Base-by-base conservation (phyloP, 2,329 filamentous ascomycete genomes). In the Trichothecium sympodiale region DNA sequence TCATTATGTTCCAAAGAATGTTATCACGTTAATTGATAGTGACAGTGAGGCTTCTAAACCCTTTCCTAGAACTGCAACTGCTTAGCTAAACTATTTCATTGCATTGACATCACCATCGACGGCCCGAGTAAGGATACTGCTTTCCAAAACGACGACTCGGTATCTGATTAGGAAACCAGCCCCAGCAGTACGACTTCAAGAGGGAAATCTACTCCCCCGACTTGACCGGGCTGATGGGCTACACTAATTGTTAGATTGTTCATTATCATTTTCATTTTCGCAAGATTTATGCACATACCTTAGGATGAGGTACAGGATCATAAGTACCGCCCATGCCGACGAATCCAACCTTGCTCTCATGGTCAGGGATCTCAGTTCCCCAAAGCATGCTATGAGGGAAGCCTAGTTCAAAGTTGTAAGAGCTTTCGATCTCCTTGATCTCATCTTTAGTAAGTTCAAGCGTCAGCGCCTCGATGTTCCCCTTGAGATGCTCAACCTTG, bases 401-500 rank as follows among this genome's bases (percentile, higher is more conserved):
- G 1, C 80, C 80, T 28, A 73, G 48, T 34, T 83, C 72, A 43
- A 85, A 82, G 0, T 63, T 60, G 26, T 63, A 64, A 0, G 76
- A 75, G 5, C 49, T 59, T 40, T 87, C 81, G 39, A 87, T 76
- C 45, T 77, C 69, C 27, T 71, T 56, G 17, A 88, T 71, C 30
- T 88, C 78, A 40, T 79, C 66, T 0, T 63, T 52, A 0, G 60
- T 69, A 26, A 88, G 59, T 37, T 67, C 58, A 29, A 86, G 59
- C 2, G 62, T 65, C 27, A 88, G 61, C 0, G 79, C 77, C 47
- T 79, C 71, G 43, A 86, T 80, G 47, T 85, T 86, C 38, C 65
- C 67, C 49, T 77, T 71, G 29, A 88, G 59, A 50, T 87, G 80
- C 34, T 79, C 73, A 8, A 83, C 54, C 46, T 77, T 85, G 9